Evolutionary conservation across 129 eudicot genomes (phyloP), one percentile per base, ranked within the genome.

Genomic region (Artemisia tridentata): DNA sequence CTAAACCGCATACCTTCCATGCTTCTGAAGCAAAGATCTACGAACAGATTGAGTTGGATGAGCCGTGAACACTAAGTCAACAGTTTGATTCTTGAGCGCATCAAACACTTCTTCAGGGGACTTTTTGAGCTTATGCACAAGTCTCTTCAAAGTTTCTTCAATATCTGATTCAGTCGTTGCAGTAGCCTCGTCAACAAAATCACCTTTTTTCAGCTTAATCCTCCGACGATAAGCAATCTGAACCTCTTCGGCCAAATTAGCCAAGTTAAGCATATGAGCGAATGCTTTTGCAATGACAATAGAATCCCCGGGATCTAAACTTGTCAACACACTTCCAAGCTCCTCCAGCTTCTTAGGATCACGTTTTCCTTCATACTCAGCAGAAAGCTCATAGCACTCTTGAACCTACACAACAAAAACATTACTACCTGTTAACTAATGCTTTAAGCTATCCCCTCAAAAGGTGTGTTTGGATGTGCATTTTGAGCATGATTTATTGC

Each of bases 11-110:
- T 77, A 95, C 99, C 97, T 90, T 64, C 96, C 99, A 82, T 90
- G 97, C 85, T 95, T 95, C 80, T 95, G 99, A 74, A 95, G 99
- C 91, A 95, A 86, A 7, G 99, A 95, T 82, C 99, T 82, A 41
- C 99, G 81, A 9, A 95, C 91, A 57, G 99, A 87, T 68, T 95
- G 99, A 55, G 99, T 95, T 10, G 99, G 99, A 81, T 95, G 99
- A 65, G 99, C 99, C 12, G 99, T 95, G 54, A 95, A 74, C 60
- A 95, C 99, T 10, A 95, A 84, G 80, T 95, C 99, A 69, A 95
- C 96, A 13, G 99, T 95, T 71, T 95, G 99, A 73, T 95, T 90
- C 87, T 95, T 95, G 53, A 95, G 77, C 0, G 99, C 97, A 80
- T 95, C 97, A 73, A 90, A 95, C 62, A 95, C 86, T 81, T 95